A percentile compares a stretch with the other conserved stretches of the same genome.
These are phyloP conservation scores for Cercospora janseana DNA, from an alignment of 2,329 filamentous ascomycete genomes.

Conservation along the genomic window DNA sequence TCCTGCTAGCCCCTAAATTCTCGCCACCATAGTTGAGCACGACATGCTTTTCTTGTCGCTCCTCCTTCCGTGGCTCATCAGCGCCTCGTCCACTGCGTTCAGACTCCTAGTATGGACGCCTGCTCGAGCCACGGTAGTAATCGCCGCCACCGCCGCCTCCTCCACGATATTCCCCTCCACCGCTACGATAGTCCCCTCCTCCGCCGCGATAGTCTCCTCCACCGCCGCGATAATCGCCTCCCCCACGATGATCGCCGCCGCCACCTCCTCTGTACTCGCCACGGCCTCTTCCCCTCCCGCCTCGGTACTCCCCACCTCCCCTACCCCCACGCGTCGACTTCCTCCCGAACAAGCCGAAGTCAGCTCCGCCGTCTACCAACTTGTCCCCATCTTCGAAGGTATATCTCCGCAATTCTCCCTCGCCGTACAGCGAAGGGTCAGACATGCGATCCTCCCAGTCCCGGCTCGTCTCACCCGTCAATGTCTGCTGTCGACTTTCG, in stretches of 20 bases:
- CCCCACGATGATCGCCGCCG: conserved; percentile 23
- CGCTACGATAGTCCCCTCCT: too few relatives aligned
- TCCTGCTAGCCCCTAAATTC: too few relatives aligned
- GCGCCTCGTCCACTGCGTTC: background rate
- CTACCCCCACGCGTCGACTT: conserved; percentile 23
- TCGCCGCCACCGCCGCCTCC: conserved; percentile 6
- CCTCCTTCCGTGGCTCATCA: background rate
- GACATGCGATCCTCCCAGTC: conserved; percentile 41
- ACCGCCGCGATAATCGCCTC: conserved; percentile 8
- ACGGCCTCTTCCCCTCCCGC: conserved; percentile 24
- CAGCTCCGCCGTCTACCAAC: conserved; percentile 44
- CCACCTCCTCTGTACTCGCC: conserved; percentile 23
- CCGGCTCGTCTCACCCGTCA: conserved; percentile 48
- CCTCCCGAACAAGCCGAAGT: conserved; percentile 36
- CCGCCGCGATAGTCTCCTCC: too few relatives aligned
- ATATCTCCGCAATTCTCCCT: conserved; percentile 43
- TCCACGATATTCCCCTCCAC: too few relatives aligned
- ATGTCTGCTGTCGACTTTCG: conserved; percentile 61
- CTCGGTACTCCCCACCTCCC: conserved; percentile 22
- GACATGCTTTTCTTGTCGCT: background rate
- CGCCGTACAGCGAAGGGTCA: conserved; percentile 29
- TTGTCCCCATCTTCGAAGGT: conserved; percentile 47
- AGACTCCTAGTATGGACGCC: conserved; percentile 6
- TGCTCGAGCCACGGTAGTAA: conserved; percentile 11
- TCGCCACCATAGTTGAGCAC: too few relatives aligned